Evolutionary conservation across 2,329 filamentous ascomycete genomes (phyloP), one percentile per base, ranked within the genome.

Genomic region (Fusarium praegraminearum): DNA sequence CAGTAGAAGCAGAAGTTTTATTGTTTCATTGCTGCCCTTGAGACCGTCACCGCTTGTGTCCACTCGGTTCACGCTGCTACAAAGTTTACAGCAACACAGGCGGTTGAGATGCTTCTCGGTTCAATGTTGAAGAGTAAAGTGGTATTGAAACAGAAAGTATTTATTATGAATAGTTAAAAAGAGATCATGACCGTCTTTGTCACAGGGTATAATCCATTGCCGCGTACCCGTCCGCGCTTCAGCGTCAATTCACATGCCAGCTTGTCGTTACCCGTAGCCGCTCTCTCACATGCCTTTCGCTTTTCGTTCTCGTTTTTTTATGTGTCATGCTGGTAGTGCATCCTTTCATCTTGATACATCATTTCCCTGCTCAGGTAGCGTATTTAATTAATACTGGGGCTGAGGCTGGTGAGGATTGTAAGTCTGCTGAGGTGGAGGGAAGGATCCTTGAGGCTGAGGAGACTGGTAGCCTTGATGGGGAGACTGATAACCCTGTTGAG

Each of bases 371-470:
- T 13, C 13, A 22, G 41, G 36, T 41, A 36, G 49, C 12, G 33
- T 24, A 24, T 40, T 40, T 40, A 20, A 24, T 52, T 64, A 75
- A 64, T 73, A 73, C 61, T 75, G 60, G 53, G 72, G 62, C 49
- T 72, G 69, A 33, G 70, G 59, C 24, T 75, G 69, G n/a, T 75
- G 71, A 54, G 70, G 68, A 54, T 73, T 71, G 54, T 73, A 73
- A 46, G 54, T 57, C 67, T 71, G 72, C 49, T 73, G 71, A 50
- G 69, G 72, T 20, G 61, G 60, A 62, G 65, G 64, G 57, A 63
- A 73, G 7, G 70, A 68, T 55, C 70, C 72, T 30, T 74, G 70
- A 38, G 62, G 70, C 44, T 71, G 67, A 35, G 67, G 72, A 60
- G 65, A 59, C 38, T 71, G 69, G 57, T 73, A 63, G 20, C 62